phyloP scores from a whole-genome alignment of 2,329 filamentous ascomycete species.

The Penicillium corylophilum region DNA sequence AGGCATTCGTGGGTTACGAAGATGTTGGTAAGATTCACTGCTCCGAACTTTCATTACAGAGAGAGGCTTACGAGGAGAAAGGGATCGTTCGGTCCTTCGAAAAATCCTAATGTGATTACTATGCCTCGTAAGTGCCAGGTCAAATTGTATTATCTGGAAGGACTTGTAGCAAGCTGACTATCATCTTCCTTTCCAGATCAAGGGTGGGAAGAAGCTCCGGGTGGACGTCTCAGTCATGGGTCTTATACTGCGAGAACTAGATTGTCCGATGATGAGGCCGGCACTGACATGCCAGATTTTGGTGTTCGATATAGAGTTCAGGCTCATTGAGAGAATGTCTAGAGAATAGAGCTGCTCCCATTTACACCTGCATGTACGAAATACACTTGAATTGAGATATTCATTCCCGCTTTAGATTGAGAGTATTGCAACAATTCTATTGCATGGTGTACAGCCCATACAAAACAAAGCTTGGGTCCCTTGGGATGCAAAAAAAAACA shows the following conservation, averaged over 20 bases:
- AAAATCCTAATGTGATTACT: background rate
- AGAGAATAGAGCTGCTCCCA: background rate
- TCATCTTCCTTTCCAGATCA: background rate
- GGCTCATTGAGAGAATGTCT: background rate
- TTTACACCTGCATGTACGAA: background rate
- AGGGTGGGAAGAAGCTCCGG: background rate
- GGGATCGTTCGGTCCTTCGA: background rate
- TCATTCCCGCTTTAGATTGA: background rate
- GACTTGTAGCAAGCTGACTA: no score
- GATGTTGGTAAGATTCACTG: background rate
- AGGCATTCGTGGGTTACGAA: background rate
- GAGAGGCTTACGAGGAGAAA: background rate
- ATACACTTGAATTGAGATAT: background rate
- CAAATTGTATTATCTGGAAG: no score
- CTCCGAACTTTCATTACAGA: background rate
- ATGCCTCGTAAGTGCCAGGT: background rate
- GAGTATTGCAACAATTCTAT: constrained; percentile 13
- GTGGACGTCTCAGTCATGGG: background rate
- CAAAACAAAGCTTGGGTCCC: constrained; percentile 16
- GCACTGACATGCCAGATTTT: background rate
- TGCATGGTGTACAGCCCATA: constrained; percentile 21
- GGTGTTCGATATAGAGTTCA: background rate
- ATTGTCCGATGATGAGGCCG: background rate
- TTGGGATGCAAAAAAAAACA: constrained; percentile 23
- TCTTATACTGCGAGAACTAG: background rate